Evolutionary conservation across 2,329 filamentous ascomycete genomes (phyloP), one percentile per base, ranked within the genome.

Genomic region (Teratosphaeriaceae sp.): DNA sequence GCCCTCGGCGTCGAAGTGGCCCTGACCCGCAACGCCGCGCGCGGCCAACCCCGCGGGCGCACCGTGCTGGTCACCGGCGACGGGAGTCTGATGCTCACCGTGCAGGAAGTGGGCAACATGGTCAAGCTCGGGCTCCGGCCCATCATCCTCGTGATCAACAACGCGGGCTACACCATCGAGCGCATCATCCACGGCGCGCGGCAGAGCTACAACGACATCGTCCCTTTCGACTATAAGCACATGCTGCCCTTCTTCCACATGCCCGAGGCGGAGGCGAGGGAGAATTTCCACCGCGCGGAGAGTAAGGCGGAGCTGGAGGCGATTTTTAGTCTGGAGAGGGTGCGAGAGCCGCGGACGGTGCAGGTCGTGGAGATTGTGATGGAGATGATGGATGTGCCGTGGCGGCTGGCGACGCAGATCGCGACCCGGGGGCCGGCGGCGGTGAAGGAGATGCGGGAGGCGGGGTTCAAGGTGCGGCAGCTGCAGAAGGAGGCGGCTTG

Each of bases 11-110:
- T 59, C 1, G 67, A 67, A 19, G 44, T 68, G 0, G 81, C 80
- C 0, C 68, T 73, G 2, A 59, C 62, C 16, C 76, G 80, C 43
- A 55, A 71, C 2, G 54, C 66, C 21, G 55, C 56, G 12, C 54
- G 37, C 30, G 44, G 33, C 23, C 31, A 40, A 20, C 19, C 44
- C n/a, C 34, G 47, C 24, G 80, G 80, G 3, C 80, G 77, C 48
- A 72, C 84, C 45, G 75, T 82, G 49, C 75, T 84, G 64, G 70
- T 79, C 46, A 78, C 78, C 27, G 79, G 79, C n/a, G 79, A 82
- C 42, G 79, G 79, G 5, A 77, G 73, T 47, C 69, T 82, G 43
- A 77, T 81, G 57, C 75, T 82, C 65, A 84, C 80, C 0, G 78
- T 73, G 0, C 81, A 85, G 56, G 80, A 83, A 49, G 64, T 85